Evolutionary conservation across 441 rosid genomes (phyloP), one percentile per base, ranked within the genome.

Genomic region (Gossypium aridum): DNA sequence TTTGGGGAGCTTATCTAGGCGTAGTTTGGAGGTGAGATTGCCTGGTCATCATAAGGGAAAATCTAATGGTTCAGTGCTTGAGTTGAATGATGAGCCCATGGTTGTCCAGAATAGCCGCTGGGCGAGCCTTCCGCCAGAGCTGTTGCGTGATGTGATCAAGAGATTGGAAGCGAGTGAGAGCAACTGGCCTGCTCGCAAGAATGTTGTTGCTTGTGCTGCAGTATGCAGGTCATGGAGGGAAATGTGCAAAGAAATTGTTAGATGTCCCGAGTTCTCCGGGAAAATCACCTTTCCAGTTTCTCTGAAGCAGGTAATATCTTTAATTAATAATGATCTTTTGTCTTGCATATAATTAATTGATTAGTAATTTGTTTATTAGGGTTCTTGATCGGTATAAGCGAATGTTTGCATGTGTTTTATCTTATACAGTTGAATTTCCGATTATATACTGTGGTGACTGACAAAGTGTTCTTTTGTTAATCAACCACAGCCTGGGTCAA

Each of bases 271-370:
- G 79, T 82, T 91, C 68, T 89, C 86, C 0, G 99, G 98, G 73
- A 92, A 88, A 85, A 93, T 95, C 49, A 95, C 99, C n/a, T 95
- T 95, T 56, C 98, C 99, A 0, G 97, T 92, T 83, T 92, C 99
- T 3, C 81, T 95, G 22, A 95, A 95, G 84, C 99, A 92, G 93
- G 99, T 92, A 25, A 71, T 62, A 43, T n/a, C n/a, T 54, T 39
- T 31, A 10, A 75, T 26, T 3, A 20, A 4, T 53, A 26, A 67
- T 47, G 39, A 67, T 47, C 8, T 22, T 67, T n/a, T 43, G 1
- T 79, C 39, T 53, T 53, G 69, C 16, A 31, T 31, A 31, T 3
- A 4, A 13, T 25, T 28, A 23, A 12, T 20, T 14, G 17, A 19
- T 54, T 73, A 34, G 14, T 9, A 34, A 67, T 45, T 23, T 55